Evolutionary conservation across 176 grass and related monocot species (phyloP), one percentile per base, ranked within the genome.

Genomic region (Avena insularis): DNA sequence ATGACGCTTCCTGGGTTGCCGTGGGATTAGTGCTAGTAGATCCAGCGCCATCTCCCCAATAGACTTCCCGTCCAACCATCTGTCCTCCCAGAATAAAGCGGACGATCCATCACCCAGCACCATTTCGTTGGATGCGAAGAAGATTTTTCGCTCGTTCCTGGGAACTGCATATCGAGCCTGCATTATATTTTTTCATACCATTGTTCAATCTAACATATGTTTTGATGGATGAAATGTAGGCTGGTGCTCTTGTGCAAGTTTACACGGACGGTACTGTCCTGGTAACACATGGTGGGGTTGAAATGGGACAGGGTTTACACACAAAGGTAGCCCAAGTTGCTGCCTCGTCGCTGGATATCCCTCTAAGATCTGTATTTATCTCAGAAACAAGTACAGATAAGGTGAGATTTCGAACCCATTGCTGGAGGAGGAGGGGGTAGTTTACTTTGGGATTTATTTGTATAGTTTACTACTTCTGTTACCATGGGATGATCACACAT

Each of bases 281-380:
- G 81, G 92, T 98, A 57, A 98, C 96, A 78, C 96, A 96, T 96
- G 96, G 96, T 66, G 96, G 96, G 25, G 96, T 98, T 89, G 96
- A 98, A 72, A 98, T 98, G 96, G 96, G 96, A 71, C 96, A 98
- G 88, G 96, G 96, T 75, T 90, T 98, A 80, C 96, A 98, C 87
- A 98, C 96, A 70, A 98, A 98, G 95, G 47, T 98, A 72, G 93
- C 96, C 35, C 96, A 98, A 84, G 87, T 98, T 91, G 92, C 93
- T 43, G 96, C 96, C 47, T 92, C 96, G 5, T 91, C 86, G 19
- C 95, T 98, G 79, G 61, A 92, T 83, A 96, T 98, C 73, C 90
- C 96, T 85, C 82, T 98, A 77, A 94, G 65, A 83, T 96, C 82
- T 87, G 92, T 98, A 85, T 98, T 98, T 89, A 92, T 98, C 85